Conservation (phyloP, 2,329 filamentous ascomycete species). For the Claviceps paspali region DNA sequence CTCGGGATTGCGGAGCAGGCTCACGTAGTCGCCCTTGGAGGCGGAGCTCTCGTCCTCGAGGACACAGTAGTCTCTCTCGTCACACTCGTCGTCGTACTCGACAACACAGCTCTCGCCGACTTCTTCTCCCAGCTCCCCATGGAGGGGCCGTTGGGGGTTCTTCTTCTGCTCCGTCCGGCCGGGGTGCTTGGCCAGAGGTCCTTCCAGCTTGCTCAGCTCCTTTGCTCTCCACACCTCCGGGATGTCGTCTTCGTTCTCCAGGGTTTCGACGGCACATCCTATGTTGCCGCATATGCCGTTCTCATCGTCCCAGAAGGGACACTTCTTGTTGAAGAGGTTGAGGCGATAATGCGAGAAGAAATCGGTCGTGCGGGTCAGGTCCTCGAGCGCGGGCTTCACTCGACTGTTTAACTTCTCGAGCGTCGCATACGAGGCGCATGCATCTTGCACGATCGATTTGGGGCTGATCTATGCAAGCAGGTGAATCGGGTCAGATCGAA, state of each 20-base stretch:
- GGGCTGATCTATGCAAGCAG: constrained; percentile 60
- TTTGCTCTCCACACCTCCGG: constrained; percentile 82
- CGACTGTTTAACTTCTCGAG: constrained; percentile 71
- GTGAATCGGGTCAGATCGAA: too few relatives aligned
- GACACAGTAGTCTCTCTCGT: constrained; percentile 91
- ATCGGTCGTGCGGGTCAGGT: constrained; percentile 75
- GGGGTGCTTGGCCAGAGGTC: constrained; percentile 80
- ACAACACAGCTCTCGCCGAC: constrained; percentile 94
- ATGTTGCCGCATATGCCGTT: constrained; percentile 94
- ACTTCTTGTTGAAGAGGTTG: constrained; percentile 86
- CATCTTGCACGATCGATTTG: constrained; percentile 77
- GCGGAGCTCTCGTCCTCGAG: constrained; percentile 81
- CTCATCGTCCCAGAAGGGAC: constrained; percentile 91
- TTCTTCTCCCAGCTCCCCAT: constrained; percentile 67
- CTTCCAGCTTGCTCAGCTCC: constrained; percentile 82
- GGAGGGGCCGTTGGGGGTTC: constrained; percentile 56
- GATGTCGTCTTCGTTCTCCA: constrained; percentile 91
- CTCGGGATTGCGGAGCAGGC: constrained; percentile 82
- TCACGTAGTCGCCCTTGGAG: constrained; percentile 91
- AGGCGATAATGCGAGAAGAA: constrained; percentile 97
- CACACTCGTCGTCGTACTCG: constrained; percentile 94
- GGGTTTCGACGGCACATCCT: constrained; percentile 85
- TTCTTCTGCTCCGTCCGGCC: constrained; percentile 58
- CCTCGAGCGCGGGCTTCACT: constrained; percentile 61
- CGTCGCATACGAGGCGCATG: constrained; percentile 83